Conservation (phyloP, 805 yeast genomes). For the Suhomyces sp. region DNA sequence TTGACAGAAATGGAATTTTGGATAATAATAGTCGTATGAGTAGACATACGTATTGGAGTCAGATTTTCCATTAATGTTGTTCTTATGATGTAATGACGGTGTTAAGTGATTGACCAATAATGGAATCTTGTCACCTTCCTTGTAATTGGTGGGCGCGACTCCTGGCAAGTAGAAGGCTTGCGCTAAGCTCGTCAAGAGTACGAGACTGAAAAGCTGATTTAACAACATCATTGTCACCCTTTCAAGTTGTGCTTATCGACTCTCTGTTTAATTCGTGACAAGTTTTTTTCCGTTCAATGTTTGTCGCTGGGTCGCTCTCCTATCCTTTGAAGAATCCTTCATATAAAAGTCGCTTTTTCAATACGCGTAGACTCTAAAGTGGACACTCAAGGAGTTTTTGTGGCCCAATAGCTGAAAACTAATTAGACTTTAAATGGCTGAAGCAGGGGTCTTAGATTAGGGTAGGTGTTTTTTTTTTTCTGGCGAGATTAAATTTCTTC, state of each 20-base stretch:
- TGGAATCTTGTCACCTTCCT: slow-evolving; percentile 67
- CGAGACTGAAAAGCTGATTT: slow-evolving; percentile 12
- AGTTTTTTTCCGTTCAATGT: not conserved
- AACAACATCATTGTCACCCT: not conserved
- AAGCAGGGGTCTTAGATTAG: not conserved
- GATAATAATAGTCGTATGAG: slow-evolving; percentile 81
- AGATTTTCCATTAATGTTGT: slow-evolving; percentile 23
- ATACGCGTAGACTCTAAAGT: not conserved
- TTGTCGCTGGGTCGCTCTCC: slow-evolving; percentile 6
- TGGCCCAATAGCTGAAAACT: not conserved
- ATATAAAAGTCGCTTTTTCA: not conserved
- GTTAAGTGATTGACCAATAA: slow-evolving; percentile 87
- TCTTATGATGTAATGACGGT: slow-evolving; percentile 55
- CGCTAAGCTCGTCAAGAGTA: slow-evolving; percentile 18
- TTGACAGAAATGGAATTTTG: slow-evolving; percentile 76
- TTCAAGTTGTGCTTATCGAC: not conserved
- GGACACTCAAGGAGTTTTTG: not conserved
- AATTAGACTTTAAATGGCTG: not conserved
- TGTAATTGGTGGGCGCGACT: slow-evolving; percentile 89
- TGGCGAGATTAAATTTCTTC: not conserved
- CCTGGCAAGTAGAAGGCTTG: slow-evolving; percentile 88
- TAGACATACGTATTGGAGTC: slow-evolving; percentile 56
- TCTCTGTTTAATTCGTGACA: not conserved
- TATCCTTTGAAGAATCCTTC: not conserved
- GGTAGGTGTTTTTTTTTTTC: not conserved